A percentile compares a stretch with the other conserved stretches of the same genome.
Conservation (phyloP, 495 filamentous ascomycete genomes). For the Aspergillus asperescens region DNA sequence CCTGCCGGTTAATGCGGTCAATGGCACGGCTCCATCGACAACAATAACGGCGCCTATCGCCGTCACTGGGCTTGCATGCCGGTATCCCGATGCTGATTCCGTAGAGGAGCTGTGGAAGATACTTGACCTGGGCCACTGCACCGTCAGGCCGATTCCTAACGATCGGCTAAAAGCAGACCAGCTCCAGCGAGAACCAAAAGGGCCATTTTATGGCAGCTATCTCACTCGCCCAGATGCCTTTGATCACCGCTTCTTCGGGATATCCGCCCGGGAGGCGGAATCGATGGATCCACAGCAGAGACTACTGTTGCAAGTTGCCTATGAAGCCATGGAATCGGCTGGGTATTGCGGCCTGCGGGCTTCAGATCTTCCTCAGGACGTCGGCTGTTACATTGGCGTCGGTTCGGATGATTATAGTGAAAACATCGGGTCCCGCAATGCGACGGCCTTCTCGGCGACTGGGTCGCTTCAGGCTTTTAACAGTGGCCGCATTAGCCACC, state of each 20-base stretch:
- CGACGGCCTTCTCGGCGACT: slow-evolving; percentile 31
- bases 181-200: slow-evolving; percentile 12
- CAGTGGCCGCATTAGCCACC: slow-evolving; percentile 30
- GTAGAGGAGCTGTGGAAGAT: slow-evolving; percentile 41
- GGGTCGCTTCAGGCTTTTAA: slow-evolving; percentile 29
- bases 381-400: slow-evolving; percentile 35
- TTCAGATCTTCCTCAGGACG: background rate
- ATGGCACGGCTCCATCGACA: too few relatives aligned
- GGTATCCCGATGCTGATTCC: slow-evolving; percentile 33
- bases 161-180: slow-evolving; percentile 17
- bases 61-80: slow-evolving; percentile 41
- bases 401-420: slow-evolving; percentile 28
- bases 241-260: slow-evolving; percentile 45
- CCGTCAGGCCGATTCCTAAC: slow-evolving; percentile 10
- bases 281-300: slow-evolving; percentile 49
- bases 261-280: slow-evolving; percentile 35
- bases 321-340: slow-evolving; percentile 39
- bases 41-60: slow-evolving; percentile 24
- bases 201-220: slow-evolving; percentile 27
- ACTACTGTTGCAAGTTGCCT: slow-evolving; percentile 38
- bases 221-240: slow-evolving; percentile 28
- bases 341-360: slow-evolving; percentile 22
- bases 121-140: slow-evolving; percentile 19
- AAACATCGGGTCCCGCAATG: slow-evolving; percentile 26
- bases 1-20: too few relatives aligned